Evolutionary conservation across 2,329 filamentous ascomycete species (phyloP), one percentile per base, ranked within the genome.

Genomic region (Penicillium brasilianum): DNA sequence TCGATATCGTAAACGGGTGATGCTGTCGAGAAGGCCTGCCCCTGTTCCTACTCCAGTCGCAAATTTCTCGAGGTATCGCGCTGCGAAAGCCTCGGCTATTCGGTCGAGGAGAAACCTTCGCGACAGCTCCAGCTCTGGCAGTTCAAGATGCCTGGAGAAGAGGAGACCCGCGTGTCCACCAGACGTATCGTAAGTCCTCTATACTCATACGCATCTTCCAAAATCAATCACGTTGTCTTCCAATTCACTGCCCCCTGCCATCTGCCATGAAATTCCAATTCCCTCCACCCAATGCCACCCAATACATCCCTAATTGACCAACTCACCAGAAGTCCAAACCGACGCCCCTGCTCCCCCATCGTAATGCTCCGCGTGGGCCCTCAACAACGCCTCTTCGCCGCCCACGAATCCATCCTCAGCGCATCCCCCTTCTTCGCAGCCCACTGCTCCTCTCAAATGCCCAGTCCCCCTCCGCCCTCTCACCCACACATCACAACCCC

Each of bases 361-460:
- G 85, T 96, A 68, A 96, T 91, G 10, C 85, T 96, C 63, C 86
- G 90, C 69, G 87, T 96, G 69, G 92, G 92, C n/a, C 84, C 84
- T 5, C 89, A 93, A 67, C 89, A 93, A 76, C 88, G 93, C 22
- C 89, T 97, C 68, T 97, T 97, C 73, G 93, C 93, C 39, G 92
- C 92, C 7, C 93, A 97, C 76, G 91, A 96, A 81, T 90, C 95
- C 68, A 86, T 96, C 63, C 87, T 97, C 61, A 86, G 84, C 74
- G 81, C 85, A 58, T 95, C 92, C 11, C 88, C 92, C 8, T 96
- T 89, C 84, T 96, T 97, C 79, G 83, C 87, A 62, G 80, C 85
- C 53, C 83, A 84, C 46, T 85, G 88, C 66, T 83, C 84, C 59
- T 65, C 90, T 86, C 81, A 84, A 39, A 65, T 58, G 9, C 61